Conservation (phyloP, 805 yeast genomes). For the Lachancea mirantina region DNA sequence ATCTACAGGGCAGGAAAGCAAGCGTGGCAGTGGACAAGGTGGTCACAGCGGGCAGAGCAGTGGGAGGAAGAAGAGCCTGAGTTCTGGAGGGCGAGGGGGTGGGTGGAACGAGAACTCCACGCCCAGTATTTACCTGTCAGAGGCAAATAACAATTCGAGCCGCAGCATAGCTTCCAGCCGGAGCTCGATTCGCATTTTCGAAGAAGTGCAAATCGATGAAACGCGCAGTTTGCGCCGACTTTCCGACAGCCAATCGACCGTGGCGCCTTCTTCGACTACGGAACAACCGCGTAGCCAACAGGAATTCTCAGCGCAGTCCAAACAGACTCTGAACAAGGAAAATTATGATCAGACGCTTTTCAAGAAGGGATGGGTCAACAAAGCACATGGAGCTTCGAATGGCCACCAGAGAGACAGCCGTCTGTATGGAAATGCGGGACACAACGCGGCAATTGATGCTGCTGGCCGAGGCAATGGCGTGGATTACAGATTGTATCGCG, state of each 20-base stretch:
- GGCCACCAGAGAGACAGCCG: constrained; percentile 22
- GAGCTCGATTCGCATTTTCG: background rate
- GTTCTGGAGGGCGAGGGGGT: too few species aligned
- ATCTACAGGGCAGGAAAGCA: too few species aligned
- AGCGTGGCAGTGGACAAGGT: too few species aligned
- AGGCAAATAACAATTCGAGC: constrained; percentile 4
- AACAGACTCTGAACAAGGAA: constrained; percentile 13
- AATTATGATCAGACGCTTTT: constrained; percentile 36
- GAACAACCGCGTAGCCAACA: background rate
- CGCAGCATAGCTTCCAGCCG: constrained; percentile 6
- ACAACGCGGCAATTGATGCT: constrained; percentile 16
- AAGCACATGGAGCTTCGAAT: constrained; percentile 29
- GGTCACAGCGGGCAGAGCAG: background rate
- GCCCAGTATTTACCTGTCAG: constrained; percentile 6
- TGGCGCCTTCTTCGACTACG: background rate
- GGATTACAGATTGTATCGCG: constrained; percentile 44
- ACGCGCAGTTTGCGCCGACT: background rate
- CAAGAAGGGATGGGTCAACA: constrained; percentile 58
- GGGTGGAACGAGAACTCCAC: constrained; percentile 2
- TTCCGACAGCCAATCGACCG: constrained; percentile 3
- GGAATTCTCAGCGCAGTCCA: background rate
- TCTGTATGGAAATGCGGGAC: constrained; percentile 14
- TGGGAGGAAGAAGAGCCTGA: background rate
- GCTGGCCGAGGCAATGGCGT: constrained; percentile 1
- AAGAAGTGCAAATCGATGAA: constrained; percentile 3